These are phyloP conservation scores for Falciphora oryzae DNA, from an alignment of 2,329 filamentous ascomycete genomes.

Conservation along the genomic window DNA sequence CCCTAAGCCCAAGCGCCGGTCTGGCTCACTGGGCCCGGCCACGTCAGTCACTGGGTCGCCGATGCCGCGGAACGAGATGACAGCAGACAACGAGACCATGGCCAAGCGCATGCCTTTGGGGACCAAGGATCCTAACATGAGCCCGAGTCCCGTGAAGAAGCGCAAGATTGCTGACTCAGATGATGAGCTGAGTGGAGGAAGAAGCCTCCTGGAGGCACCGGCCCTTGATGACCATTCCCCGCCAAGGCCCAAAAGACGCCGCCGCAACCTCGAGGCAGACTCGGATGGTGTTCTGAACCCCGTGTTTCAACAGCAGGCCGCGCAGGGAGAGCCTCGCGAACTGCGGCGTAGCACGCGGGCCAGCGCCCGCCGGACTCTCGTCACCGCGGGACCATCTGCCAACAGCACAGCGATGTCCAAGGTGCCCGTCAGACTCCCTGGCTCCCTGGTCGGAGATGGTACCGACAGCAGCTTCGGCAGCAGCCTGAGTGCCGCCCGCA, in stretches of 20 bases:
- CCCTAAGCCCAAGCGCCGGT: slow-evolving; percentile 20
- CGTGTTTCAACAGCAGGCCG: slow-evolving; percentile 15
- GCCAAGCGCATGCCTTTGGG: slow-evolving; percentile 25
- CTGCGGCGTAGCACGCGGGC: slow-evolving; percentile 21
- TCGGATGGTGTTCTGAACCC: slow-evolving; percentile 22
- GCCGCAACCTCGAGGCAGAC: slow-evolving; percentile 23
- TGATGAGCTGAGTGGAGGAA: slow-evolving; percentile 13
- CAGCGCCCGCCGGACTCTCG: slow-evolving; percentile 19
- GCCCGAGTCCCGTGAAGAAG: slow-evolving; percentile 33
- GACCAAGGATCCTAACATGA: slow-evolving; percentile 29
- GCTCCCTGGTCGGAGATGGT: slow-evolving; percentile 22
- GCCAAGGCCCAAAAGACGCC: slow-evolving; percentile 24
- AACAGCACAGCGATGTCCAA: slow-evolving; percentile 23
- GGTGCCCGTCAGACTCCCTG: slow-evolving; percentile 27
- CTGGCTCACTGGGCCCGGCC: slow-evolving; percentile 21
- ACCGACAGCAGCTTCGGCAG: slow-evolving; percentile 14
- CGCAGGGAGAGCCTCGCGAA: slow-evolving; percentile 5
- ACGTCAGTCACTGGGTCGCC: slow-evolving; percentile 26
- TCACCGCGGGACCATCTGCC: slow-evolving; percentile 20
- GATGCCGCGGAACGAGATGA: slow-evolving; percentile 17
- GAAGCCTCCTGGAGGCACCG: slow-evolving; percentile 19
- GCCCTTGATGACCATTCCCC: slow-evolving; percentile 21
- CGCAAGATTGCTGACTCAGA: slow-evolving; percentile 24
- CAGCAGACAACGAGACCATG: slow-evolving; percentile 8
- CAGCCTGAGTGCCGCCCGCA: slow-evolving; percentile 22